A percentile compares a stretch with the other conserved stretches of the same genome.
Evolutionary conservation across 306 rosid genomes (phyloP).

Genomic region (Glycine tomentella): DNA sequence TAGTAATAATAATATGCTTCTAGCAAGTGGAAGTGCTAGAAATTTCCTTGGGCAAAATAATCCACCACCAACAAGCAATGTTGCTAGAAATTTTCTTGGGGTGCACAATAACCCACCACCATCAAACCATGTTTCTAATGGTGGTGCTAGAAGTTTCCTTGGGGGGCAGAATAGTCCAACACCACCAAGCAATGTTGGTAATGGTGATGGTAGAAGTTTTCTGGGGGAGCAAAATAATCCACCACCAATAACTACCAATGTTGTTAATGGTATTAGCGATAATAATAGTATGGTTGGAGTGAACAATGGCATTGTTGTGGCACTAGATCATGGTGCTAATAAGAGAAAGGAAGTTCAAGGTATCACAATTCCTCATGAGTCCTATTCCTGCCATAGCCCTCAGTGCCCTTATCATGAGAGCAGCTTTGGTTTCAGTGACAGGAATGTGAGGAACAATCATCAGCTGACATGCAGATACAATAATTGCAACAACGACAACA

Average conservation of each 20-base stretch:
- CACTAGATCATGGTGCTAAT: background rate
- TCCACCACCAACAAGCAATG: too few relatives aligned
- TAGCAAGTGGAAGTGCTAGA: too few relatives aligned
- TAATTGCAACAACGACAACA: too few relatives aligned
- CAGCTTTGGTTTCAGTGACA: background rate
- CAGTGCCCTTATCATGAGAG: background rate
- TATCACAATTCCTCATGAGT: background rate
- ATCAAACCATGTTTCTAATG: too few relatives aligned
- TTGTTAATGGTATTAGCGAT: background rate
- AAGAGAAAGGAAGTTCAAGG: constrained; percentile 28
- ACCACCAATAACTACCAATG: background rate
- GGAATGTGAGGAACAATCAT: constrained; percentile 18
- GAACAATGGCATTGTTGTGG: background rate
- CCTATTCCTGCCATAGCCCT: background rate
- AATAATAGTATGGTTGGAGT: background rate
- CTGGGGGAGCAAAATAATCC: background rate
- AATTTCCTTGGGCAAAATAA: too few relatives aligned
- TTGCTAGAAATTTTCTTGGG: too few relatives aligned
- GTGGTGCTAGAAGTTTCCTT: background rate
- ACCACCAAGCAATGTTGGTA: background rate
- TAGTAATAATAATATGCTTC: too few relatives aligned
- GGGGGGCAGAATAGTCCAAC: background rate
- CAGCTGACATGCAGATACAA: background rate
- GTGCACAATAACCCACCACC: too few relatives aligned
- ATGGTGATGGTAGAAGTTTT: background rate